These are phyloP conservation scores for Durotheca rogersii DNA, from an alignment of 495 filamentous ascomycete genomes.

Conservation along the genomic window DNA sequence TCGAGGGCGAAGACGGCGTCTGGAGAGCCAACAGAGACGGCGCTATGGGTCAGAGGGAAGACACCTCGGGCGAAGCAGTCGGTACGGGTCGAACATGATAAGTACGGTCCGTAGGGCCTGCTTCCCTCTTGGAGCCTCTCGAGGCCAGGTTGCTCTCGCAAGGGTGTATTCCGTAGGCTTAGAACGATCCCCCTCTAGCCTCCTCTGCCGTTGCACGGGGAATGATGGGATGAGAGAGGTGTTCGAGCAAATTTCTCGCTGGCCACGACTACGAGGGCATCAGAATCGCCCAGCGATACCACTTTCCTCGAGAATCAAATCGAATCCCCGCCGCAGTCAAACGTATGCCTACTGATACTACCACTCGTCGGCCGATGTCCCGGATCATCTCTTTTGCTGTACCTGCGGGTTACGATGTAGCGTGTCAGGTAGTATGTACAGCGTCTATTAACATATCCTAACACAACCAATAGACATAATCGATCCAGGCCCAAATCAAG, in stretches of 20 bases:
- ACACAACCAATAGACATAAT: no score
- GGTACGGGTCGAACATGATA: no score
- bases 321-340: no score
- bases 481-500: no score
- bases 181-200: neutral
- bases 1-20: constrained; percentile 71
- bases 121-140: no score
- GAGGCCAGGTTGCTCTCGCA: no score
- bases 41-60: constrained; percentile 51
- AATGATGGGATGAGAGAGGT: neutral
- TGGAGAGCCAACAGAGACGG: constrained; percentile 94
- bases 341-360: no score
- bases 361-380: neutral
- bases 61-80: no score
- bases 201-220: neutral
- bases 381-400: neutral
- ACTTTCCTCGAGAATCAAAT: neutral
- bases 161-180: no score
- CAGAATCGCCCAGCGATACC: neutral
- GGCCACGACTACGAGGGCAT: neutral
- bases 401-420: neutral
- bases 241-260: no score
- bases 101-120: no score
- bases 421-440: neutral
- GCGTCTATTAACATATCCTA: no score